phyloP scores from a whole-genome alignment of 2,329 filamentous ascomycete species.

The Neopestalotiopsis rosae region DNA sequence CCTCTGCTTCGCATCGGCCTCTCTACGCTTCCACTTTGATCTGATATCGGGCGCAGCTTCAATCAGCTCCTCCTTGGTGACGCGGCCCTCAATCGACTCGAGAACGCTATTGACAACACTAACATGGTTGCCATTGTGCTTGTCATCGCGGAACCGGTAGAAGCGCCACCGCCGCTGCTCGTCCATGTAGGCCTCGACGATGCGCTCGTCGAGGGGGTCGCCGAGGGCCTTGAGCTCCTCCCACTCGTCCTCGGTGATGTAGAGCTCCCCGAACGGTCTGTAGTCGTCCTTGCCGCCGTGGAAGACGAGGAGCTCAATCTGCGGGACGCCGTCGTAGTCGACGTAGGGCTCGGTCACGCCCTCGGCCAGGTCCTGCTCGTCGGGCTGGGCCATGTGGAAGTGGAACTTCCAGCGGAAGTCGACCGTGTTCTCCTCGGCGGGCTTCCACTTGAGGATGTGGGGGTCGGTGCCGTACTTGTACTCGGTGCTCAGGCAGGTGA shows the following conservation, averaged over 20 bases:
- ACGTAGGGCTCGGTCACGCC: conserved; percentile 66
- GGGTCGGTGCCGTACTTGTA: conserved; percentile 92
- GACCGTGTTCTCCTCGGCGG: conserved; percentile 91
- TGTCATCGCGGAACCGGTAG: conserved; percentile 91
- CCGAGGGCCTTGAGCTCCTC: conserved; percentile 75
- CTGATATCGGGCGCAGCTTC: conserved; percentile 73
- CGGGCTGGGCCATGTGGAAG: conserved; percentile 75
- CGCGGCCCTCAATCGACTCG: conserved; percentile 85
- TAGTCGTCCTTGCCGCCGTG: conserved; percentile 66
- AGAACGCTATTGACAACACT: conserved; percentile 84
- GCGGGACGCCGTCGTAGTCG: conserved; percentile 82
- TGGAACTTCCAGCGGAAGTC: conserved; percentile 84
- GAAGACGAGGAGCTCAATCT: conserved; percentile 74
- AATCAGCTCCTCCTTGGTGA: conserved; percentile 82
- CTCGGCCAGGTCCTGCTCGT: conserved; percentile 70
- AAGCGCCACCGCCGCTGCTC: conserved; percentile 79
- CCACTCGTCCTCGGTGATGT: conserved; percentile 81
- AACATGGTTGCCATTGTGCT: conserved; percentile 87
- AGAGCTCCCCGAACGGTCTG: conserved; percentile 68
- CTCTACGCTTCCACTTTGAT: conserved; percentile 77
- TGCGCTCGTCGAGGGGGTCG: conserved; percentile 81
- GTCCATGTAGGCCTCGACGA: conserved; percentile 91
- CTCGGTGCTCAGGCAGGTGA: conserved; percentile 87
- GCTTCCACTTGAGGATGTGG: conserved; percentile 98
- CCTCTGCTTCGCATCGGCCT: conserved; percentile 26